Conservation (phyloP, 78 protist genomes). For the Anaeramoeba flamelloides region DNA sequence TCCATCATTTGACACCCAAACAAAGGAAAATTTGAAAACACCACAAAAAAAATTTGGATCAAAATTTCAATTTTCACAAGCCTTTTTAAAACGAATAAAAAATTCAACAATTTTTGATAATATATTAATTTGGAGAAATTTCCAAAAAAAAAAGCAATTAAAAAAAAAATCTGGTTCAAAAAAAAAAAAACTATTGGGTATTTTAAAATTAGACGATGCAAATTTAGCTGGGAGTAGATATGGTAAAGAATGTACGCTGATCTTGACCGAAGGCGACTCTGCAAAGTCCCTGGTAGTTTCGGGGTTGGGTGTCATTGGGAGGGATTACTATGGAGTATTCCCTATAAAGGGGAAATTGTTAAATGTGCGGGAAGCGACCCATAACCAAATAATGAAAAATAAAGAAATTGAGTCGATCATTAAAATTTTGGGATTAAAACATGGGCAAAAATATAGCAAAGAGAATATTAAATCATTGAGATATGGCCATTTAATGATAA, state of each 20-base stretch:
- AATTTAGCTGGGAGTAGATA: neutral
- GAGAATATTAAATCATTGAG: constrained; percentile 38
- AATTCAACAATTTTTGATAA: neutral
- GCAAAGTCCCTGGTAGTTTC: constrained; percentile 65
- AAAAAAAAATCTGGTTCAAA: neutral
- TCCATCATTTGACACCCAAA: constrained; percentile 93
- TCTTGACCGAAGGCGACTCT: constrained; percentile 93
- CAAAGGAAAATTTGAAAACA: constrained; percentile 71
- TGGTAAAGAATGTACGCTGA: constrained; percentile 76
- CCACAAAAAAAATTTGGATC: neutral
- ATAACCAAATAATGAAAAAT: constrained; percentile 39
- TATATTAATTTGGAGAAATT: neutral
- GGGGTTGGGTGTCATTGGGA: constrained; percentile 60
- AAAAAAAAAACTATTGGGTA: neutral
- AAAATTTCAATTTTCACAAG: neutral
- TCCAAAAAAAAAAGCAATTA: neutral
- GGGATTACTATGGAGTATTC: constrained; percentile 92
- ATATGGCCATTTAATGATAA: constrained; percentile 94
- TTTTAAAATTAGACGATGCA: neutral
- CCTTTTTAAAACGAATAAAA: neutral
- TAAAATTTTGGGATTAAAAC: constrained; percentile 61
- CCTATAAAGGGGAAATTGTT: constrained; percentile 94
- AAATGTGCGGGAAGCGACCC: constrained; percentile 85
- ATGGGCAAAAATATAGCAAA: neutral
- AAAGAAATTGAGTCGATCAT: constrained; percentile 59